Evolutionary conservation across 2,329 filamentous ascomycete species (phyloP).

Genomic region (Talaromyces sp.): DNA sequence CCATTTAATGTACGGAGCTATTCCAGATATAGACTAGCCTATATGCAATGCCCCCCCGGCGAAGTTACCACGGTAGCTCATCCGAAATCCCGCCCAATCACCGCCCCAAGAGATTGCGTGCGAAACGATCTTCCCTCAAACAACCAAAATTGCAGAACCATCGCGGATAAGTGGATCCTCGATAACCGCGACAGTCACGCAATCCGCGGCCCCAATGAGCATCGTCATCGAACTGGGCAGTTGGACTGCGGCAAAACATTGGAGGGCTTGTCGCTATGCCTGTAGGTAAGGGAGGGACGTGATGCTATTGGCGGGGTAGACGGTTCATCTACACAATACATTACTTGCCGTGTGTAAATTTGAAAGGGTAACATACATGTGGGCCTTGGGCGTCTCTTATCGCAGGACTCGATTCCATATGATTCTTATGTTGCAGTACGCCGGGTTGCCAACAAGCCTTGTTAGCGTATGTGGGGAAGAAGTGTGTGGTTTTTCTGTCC

Average conservation of each 20-base stretch:
- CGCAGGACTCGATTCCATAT: not conserved
- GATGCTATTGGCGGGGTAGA: not conserved
- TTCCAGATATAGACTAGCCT: not conserved
- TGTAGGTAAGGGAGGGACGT: not conserved
- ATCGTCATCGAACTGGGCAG: not conserved
- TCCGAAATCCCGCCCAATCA: not conserved
- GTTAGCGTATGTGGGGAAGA: conserved; percentile 15
- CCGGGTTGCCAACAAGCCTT: not conserved
- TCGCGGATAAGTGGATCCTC: conserved; percentile 9
- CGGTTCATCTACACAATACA: not conserved
- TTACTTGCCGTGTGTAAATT: not conserved
- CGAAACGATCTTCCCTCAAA: not conserved
- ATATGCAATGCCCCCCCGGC: not conserved
- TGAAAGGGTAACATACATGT: not conserved
- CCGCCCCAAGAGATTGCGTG: not conserved
- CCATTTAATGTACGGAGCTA: not conserved
- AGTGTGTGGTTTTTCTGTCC: not conserved
- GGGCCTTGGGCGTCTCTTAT: not conserved
- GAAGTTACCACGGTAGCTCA: not conserved
- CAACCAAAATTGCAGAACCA: not conserved
- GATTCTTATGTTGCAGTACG: not conserved
- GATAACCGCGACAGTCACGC: not conserved
- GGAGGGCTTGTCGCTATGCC: not conserved
- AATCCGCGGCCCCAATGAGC: not conserved
- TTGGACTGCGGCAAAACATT: not conserved